Percentiles rank a stretch among this genome's conserved stretches.
phyloP scores from a whole-genome alignment of 768 basidiomycete species.

The Suillus luteus region DNA sequence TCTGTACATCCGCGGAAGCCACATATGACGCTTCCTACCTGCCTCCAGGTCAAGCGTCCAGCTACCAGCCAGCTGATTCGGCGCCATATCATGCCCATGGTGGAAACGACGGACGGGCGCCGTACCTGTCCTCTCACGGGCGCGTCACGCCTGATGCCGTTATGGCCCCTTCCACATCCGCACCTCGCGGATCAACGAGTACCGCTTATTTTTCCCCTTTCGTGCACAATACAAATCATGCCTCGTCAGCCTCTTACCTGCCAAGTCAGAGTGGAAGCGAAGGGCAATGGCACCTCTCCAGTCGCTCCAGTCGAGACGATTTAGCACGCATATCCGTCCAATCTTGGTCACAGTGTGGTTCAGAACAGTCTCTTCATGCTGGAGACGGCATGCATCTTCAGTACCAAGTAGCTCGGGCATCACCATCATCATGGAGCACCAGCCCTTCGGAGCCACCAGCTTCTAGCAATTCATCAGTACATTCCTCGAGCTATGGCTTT shows the following conservation, averaged over 20 bases:
- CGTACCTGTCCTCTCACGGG: constrained; percentile 30
- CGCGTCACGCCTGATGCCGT: constrained; percentile 29
- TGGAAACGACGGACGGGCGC: constrained; percentile 22
- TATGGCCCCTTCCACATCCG: constrained; percentile 24
- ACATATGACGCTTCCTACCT: constrained; percentile 17
- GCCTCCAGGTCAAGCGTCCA: constrained; percentile 22
- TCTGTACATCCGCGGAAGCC: constrained; percentile 23
- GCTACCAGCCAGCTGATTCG: constrained; percentile 29
- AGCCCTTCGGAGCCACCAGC: constrained; percentile 26
- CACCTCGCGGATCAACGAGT: constrained; percentile 28
- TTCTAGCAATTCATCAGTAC: constrained; percentile 23
- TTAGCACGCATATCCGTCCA: constrained; percentile 23
- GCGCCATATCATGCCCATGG: constrained; percentile 26
- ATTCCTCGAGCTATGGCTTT: constrained; percentile 38
- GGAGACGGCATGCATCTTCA: constrained; percentile 33
- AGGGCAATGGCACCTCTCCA: constrained; percentile 19
- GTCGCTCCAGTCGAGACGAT: constrained; percentile 23
- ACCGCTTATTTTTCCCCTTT: constrained; percentile 30
- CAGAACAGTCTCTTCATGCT: constrained; percentile 18
- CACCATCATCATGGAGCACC: constrained; percentile 30
- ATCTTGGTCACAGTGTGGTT: constrained; percentile 30
- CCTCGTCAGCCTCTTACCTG: constrained; percentile 28
- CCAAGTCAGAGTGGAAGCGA: constrained; percentile 23
- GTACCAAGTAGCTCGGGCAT: constrained; percentile 24
- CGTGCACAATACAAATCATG: constrained; percentile 25